Conservation (phyloP, 768 basidiomycete genomes). For the Rubroboletus pulcherrimus region DNA sequence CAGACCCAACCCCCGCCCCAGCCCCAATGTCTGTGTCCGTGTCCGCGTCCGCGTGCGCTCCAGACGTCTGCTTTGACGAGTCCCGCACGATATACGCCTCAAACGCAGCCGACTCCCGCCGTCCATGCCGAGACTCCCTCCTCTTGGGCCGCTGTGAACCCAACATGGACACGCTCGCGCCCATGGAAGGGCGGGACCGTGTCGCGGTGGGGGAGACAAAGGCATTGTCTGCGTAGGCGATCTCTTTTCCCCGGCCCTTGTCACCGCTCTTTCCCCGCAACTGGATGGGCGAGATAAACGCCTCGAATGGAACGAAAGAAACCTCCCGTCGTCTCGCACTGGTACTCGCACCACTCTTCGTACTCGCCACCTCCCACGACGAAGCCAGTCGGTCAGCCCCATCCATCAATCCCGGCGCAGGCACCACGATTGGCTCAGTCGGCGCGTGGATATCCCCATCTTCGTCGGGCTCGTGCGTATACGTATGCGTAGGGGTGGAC, state of each 20-base stretch:
- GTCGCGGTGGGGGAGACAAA: not conserved
- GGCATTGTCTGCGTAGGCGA: not conserved
- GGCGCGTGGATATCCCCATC: not conserved
- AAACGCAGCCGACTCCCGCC: constrained; percentile 17
- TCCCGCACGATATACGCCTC: constrained; percentile 17
- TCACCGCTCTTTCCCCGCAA: not conserved
- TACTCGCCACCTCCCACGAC: not conserved
- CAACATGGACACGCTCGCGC: not conserved
- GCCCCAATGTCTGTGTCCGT: not conserved
- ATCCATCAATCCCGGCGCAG: not conserved
- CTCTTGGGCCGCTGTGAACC: not conserved
- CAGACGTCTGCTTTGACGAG: not conserved
- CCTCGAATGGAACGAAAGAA: constrained; percentile 13
- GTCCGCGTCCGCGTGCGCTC: not conserved
- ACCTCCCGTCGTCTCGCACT: not conserved
- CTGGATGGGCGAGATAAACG: constrained; percentile 21
- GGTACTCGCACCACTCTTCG: not conserved
- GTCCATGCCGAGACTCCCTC: not conserved
- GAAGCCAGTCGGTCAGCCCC: not conserved
- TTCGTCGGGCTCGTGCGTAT: not conserved
- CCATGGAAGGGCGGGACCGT: not conserved
- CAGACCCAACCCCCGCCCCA: not conserved
- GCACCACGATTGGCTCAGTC: not conserved
- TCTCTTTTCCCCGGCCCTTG: constrained; percentile 4
- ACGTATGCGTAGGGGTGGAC: not conserved